phyloP scores from a whole-genome alignment of 2,329 filamentous ascomycete genomes.

The Massarina eburnea region DNA sequence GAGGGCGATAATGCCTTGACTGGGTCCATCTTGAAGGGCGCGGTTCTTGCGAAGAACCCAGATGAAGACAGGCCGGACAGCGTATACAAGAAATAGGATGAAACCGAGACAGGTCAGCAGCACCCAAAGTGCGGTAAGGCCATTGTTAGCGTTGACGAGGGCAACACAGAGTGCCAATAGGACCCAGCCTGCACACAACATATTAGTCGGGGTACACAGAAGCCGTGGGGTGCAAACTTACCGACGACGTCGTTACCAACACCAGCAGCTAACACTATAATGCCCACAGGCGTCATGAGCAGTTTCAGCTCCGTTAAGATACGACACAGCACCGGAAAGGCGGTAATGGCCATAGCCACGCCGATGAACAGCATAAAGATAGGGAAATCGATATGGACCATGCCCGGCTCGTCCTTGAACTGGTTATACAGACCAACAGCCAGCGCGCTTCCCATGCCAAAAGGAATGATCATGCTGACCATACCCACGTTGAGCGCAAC shows the following conservation, averaged over 20 bases:
- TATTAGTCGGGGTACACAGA: conserved; percentile 7
- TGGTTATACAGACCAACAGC: conserved; percentile 79
- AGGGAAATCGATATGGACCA: conserved; percentile 61
- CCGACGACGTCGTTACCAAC: conserved; percentile 88
- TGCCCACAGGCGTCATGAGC: conserved; percentile 77
- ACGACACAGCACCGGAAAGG: conserved; percentile 87
- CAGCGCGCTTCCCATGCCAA: conserved; percentile 77
- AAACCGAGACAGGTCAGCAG: conserved; percentile 75
- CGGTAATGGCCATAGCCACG: conserved; percentile 90
- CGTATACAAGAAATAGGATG: conserved; percentile 72
- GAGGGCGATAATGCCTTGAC: conserved; percentile 78
- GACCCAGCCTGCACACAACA: conserved; percentile 67
- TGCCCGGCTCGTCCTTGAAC: conserved; percentile 62
- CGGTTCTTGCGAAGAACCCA: conserved; percentile 73
- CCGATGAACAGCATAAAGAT: conserved; percentile 80
- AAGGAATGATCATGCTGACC: conserved; percentile 79
- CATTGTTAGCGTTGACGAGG: conserved; percentile 82
- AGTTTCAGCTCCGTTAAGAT: conserved; percentile 91
- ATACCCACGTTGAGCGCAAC: conserved; percentile 76
- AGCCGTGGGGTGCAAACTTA: conserved; percentile 15
- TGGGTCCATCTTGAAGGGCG: conserved; percentile 83
- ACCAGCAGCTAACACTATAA: conserved; percentile 86
- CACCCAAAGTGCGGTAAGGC: conserved; percentile 82
- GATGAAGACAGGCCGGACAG: conserved; percentile 72
- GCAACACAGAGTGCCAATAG: conserved; percentile 90